These are phyloP conservation scores for Spinacia oleracea DNA, from an alignment of 179 eudicot genomes.

Conservation along the genomic window DNA sequence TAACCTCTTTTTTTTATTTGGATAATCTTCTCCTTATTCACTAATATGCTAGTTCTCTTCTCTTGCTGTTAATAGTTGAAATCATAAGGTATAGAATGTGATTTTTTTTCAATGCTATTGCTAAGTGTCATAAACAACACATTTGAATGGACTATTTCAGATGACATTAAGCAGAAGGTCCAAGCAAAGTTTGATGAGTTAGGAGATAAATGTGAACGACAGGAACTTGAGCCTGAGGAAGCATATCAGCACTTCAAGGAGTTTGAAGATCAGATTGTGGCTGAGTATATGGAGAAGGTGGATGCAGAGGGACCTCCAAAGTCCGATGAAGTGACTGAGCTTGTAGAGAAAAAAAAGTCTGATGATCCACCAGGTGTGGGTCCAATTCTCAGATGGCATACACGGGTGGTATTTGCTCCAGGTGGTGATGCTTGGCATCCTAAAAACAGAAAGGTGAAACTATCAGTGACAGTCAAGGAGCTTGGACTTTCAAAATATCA, in stretches of 20 bases:
- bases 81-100: background rate
- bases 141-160: conserved; percentile 37
- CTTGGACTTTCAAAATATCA: conserved; percentile 85
- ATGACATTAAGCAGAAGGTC: conserved; percentile 73
- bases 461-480: conserved; percentile 90
- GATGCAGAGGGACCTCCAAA: conserved; percentile 56
- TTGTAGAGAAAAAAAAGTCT: conserved; percentile 39
- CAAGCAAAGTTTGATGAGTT: conserved; percentile 71
- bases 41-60: background rate
- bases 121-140: background rate
- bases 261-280: conserved; percentile 78
- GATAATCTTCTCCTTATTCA: background rate
- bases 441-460: conserved; percentile 87
- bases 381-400: conserved; percentile 84
- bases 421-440: conserved; percentile 99
- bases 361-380: conserved; percentile 96
- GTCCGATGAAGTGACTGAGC: conserved; percentile 44
- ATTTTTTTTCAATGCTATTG: background rate
- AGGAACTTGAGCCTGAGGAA: conserved; percentile 71
- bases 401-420: conserved; percentile 71
- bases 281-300: conserved; percentile 55
- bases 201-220: conserved; percentile 65
- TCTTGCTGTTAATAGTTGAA: background rate
- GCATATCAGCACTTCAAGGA: conserved; percentile 75
- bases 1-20: background rate